A percentile compares a stretch with the other conserved stretches of the same genome.
Evolutionary conservation across 345 rosid genomes (phyloP).

Genomic region (Acer saccharum): DNA sequence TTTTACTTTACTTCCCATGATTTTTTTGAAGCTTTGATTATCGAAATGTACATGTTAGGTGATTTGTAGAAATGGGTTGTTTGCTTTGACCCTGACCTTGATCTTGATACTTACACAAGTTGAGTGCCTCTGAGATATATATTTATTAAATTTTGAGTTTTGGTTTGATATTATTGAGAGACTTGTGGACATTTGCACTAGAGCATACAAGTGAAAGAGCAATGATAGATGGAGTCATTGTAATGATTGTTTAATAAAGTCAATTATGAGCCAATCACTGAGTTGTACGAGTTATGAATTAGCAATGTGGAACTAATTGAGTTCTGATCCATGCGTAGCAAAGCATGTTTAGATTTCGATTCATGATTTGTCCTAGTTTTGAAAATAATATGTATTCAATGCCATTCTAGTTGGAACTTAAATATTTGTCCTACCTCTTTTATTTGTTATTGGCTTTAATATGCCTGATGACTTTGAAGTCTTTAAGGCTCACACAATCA

Average conservation of each 20-base stretch:
- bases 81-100: not conserved
- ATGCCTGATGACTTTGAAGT: too few relatives aligned
- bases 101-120: not conserved
- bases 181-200: not conserved
- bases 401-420: not conserved
- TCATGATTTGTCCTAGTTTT: not conserved
- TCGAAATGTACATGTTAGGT: not conserved
- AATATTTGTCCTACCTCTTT: too few relatives aligned
- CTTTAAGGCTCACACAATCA: too few relatives aligned
- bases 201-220: too few relatives aligned
- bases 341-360: not conserved
- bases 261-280: not conserved
- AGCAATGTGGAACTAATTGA: not conserved
- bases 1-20: not conserved
- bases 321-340: not conserved
- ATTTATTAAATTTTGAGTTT: not conserved
- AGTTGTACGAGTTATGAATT: not conserved
- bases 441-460: too few relatives aligned
- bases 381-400: not conserved
- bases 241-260: too few relatives aligned
- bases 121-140: not conserved
- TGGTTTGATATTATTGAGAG: not conserved
- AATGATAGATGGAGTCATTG: too few relatives aligned
- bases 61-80: not conserved
- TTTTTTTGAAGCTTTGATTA: not conserved